phyloP scores from a whole-genome alignment of 192 early-diverging fungal species.

The Dissophora globulifera region DNA sequence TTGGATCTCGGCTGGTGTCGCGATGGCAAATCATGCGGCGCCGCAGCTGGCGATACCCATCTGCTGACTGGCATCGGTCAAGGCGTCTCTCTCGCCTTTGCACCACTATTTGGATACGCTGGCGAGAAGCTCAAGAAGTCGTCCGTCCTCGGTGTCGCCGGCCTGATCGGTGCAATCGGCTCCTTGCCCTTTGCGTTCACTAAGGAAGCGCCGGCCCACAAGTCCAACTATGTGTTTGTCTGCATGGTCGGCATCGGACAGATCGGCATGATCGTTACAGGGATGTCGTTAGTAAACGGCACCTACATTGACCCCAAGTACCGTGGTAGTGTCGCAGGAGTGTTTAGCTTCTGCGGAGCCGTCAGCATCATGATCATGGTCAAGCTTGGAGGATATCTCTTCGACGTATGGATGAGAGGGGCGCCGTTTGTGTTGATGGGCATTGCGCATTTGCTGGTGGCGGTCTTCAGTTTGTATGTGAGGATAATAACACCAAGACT shows the following conservation, averaged over 20 bases:
- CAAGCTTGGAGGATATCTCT: conserved; percentile 69
- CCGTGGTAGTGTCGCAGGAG: conserved; percentile 72
- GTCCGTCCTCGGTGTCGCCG: conserved; percentile 52
- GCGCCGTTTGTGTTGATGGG: conserved; percentile 63
- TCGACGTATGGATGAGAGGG: conserved; percentile 63
- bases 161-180: conserved; percentile 59
- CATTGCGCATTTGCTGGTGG: conserved; percentile 49
- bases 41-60: conserved; percentile 42
- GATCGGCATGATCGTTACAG: conserved; percentile 74
- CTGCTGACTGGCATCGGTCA: conserved; percentile 67
- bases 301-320: conserved; percentile 56
- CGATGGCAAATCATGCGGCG: conserved; percentile 19
- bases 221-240: conserved; percentile 54
- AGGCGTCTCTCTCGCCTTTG: conserved; percentile 70
- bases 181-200: conserved; percentile 64
- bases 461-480: conserved; percentile 40
- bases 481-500: conserved; percentile 24
- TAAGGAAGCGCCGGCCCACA: conserved; percentile 53
- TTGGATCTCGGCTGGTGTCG: conserved; percentile 64
- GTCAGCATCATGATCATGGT: conserved; percentile 71
- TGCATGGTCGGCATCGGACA: conserved; percentile 63
- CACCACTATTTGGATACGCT: conserved; percentile 66
- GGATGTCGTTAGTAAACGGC: conserved; percentile 69
- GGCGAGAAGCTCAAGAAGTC: conserved; percentile 51
- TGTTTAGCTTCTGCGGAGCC: conserved; percentile 70